Conservation (phyloP, 164 flowering plant genomes). For the grape (Vitis vinifera) region ASM3070453v1 NC_081809.1:1022501-1023000, state of each 20-base stretch:
- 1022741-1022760: slow-evolving; percentile 22
- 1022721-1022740: slow-evolving; percentile 23
- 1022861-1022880: background rate
- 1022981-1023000: slow-evolving; percentile 3
- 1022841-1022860: slow-evolving; percentile 7
- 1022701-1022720: slow-evolving; percentile 23
- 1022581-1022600: background rate
- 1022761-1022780: background rate
- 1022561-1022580: no score
- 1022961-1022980: slow-evolving; percentile 1
- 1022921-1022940: background rate
- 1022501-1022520: no score
- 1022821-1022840: background rate
- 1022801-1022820: background rate
- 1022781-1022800: no score
- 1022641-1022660: slow-evolving; percentile 1
- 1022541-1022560: background rate
- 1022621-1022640: slow-evolving; percentile 1
- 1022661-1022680: slow-evolving; percentile 25
- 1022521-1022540: no score
- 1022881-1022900: background rate
- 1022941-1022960: background rate
- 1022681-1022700: slow-evolving; percentile 14
- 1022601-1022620: no score
- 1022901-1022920: background rate